A percentile compares a stretch with the other conserved stretches of the same genome.
Evolutionary conservation across 75 land plant species (phyloP).

Genomic region (Pinus tabuliformis): DNA sequence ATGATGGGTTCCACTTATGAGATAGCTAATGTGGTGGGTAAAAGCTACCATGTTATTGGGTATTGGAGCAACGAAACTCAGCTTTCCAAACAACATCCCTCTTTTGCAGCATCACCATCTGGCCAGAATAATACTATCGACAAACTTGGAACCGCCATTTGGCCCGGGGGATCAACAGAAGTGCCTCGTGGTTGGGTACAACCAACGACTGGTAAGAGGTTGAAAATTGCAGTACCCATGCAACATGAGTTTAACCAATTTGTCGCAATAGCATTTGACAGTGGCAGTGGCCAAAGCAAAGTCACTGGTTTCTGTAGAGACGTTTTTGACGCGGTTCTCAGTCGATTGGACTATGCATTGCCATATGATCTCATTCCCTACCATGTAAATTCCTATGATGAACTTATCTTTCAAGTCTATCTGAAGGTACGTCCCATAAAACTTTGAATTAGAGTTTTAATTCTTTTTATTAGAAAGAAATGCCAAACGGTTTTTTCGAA

Average conservation of each 20-base stretch:
- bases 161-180: conserved; percentile 28
- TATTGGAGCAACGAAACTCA: background rate
- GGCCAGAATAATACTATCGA: background rate
- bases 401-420: conserved; percentile 10
- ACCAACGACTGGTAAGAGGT: conserved; percentile 23
- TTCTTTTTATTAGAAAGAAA: no score
- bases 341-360: conserved; percentile 20
- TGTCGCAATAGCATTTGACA: conserved; percentile 11
- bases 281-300: background rate
- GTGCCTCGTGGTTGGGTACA: conserved; percentile 36
- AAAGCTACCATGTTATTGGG: background rate
- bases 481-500: no score
- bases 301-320: conserved; percentile 34
- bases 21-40: conserved; percentile 1
- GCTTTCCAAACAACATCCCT: background rate
- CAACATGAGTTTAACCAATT: conserved; percentile 26
- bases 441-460: background rate
- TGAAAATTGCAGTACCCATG: conserved; percentile 29
- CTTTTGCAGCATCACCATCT: background rate
- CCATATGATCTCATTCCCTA: conserved; percentile 18
- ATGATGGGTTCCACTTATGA: background rate
- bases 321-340: conserved; percentile 27
- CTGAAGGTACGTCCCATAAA: background rate
- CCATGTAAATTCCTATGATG: conserved; percentile 34
- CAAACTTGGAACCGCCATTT: conserved; percentile 13